Conservation (phyloP, 2,329 filamentous ascomycete species). For the Alternaria gaisen region DNA sequence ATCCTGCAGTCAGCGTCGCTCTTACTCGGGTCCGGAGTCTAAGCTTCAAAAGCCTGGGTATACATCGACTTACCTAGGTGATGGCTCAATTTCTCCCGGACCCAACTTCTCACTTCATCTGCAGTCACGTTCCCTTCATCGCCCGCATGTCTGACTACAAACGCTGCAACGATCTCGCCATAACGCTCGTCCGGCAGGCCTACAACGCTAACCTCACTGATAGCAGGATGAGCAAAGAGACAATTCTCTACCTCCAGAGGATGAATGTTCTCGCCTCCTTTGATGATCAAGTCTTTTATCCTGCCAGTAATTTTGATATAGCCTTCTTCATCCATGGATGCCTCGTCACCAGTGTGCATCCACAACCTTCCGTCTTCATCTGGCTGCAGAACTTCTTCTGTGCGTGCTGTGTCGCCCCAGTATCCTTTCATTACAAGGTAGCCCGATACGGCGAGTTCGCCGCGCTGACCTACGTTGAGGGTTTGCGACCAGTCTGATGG, state of each 20-base stretch:
- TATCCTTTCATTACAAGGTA: constrained; percentile 94
- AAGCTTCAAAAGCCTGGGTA: neutral
- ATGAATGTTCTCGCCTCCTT: constrained; percentile 95
- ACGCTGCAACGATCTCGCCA: constrained; percentile 87
- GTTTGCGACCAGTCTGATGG: constrained; percentile 67
- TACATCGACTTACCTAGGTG: constrained; percentile 65
- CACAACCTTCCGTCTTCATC: constrained; percentile 70
- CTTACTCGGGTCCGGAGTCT: neutral
- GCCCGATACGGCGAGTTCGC: constrained; percentile 83
- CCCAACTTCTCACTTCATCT: constrained; percentile 75
- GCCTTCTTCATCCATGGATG: constrained; percentile 80
- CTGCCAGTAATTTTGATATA: constrained; percentile 89
- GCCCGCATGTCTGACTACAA: constrained; percentile 67
- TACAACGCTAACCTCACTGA: constrained; percentile 82
- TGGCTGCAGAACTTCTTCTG: constrained; percentile 71
- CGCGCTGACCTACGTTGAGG: constrained; percentile 71
- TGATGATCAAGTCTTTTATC: constrained; percentile 95
- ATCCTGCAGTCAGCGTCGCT: neutral
- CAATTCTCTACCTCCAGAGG: constrained; percentile 93
- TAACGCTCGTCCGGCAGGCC: constrained; percentile 83
- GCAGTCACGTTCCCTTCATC: constrained; percentile 57
- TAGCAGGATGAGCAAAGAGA: constrained; percentile 73
- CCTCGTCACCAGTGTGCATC: constrained; percentile 95
- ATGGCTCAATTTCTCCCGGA: constrained; percentile 73
- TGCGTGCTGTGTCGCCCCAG: constrained; percentile 76